phyloP scores from a whole-genome alignment of 371 early-diverging fungal species.

The Gilbertella persicaria region DNA sequence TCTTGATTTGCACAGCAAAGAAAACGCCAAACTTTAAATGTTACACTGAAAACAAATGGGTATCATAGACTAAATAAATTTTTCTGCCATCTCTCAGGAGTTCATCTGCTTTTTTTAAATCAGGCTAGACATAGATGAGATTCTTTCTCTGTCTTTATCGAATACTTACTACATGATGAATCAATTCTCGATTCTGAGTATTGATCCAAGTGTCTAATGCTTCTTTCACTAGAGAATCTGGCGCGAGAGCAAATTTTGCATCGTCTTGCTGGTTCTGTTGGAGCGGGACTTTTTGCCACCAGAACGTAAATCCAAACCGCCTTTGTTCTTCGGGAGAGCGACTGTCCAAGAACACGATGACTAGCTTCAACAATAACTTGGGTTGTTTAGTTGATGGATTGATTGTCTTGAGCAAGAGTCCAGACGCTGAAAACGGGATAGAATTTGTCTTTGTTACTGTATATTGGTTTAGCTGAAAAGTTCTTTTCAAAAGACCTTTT shows the following conservation, averaged over 20 bases:
- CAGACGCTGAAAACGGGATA: background rate
- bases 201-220: constrained; percentile 6
- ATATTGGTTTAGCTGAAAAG: constrained; percentile 17
- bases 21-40: constrained; percentile 18
- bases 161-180: constrained; percentile 10
- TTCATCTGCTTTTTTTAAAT: constrained; percentile 19
- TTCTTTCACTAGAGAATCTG: constrained; percentile 14
- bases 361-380: constrained; percentile 11
- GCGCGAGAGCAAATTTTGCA: constrained; percentile 20
- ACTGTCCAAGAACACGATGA: background rate
- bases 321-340: constrained; percentile 6
- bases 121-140: constrained; percentile 8
- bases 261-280: constrained; percentile 10
- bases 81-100: constrained; percentile 24
- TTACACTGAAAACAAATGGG: constrained; percentile 9
- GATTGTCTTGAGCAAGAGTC: constrained; percentile 5
- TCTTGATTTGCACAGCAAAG: constrained; percentile 34
- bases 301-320: constrained; percentile 26
- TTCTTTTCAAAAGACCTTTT: constrained; percentile 19
- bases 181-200: background rate
- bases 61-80: constrained; percentile 23
- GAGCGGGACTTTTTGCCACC: constrained; percentile 1
- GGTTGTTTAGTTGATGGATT: constrained; percentile 1
- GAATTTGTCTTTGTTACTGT: constrained; percentile 10
- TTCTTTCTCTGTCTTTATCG: background rate